Percentiles rank a stretch among this genome's conserved stretches.
phyloP scores from a whole-genome alignment of 2,329 filamentous ascomycete species.

The Periconia sp. region DNA sequence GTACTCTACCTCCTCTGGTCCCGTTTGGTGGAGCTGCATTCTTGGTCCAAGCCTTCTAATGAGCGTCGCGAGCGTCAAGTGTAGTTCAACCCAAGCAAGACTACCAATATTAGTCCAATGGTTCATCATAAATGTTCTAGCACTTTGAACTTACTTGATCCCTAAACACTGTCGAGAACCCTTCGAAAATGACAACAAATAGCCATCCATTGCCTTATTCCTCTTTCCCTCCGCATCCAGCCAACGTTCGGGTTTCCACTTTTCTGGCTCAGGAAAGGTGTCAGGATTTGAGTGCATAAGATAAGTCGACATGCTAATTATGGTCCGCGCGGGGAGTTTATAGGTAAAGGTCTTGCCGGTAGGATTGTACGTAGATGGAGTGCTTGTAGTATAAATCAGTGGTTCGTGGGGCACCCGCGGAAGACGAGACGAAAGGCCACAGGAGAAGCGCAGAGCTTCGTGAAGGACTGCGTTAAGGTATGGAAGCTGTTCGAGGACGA shows the following conservation, averaged over 20 bases:
- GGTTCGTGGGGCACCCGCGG: conserved; percentile 1
- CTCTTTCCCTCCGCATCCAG: conserved; percentile 11
- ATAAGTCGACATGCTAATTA: conserved; percentile 19
- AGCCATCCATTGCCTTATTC: background rate
- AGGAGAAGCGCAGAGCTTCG: conserved; percentile 20
- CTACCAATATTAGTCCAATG: background rate
- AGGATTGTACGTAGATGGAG: background rate
- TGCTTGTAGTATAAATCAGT: conserved; percentile 12
- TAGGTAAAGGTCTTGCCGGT: background rate
- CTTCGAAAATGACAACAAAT: conserved; percentile 5
- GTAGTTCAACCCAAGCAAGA: conserved; percentile 6
- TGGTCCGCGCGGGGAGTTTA: conserved; percentile 15
- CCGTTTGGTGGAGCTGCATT: conserved; percentile 3
- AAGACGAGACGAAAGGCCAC: background rate
- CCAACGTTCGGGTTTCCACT: conserved; percentile 13
- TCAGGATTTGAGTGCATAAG: conserved; percentile 21
- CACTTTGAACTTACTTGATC: conserved; percentile 5
- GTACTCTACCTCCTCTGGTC: conserved; percentile 2
- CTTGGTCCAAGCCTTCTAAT: conserved; percentile 1
- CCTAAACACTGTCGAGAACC: conserved; percentile 4
- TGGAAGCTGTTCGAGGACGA: conserved; percentile 1
- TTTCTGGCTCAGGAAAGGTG: conserved; percentile 16
- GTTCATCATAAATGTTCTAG: background rate
- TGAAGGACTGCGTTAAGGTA: conserved; percentile 18
- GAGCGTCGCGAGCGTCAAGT: conserved; percentile 4